phyloP scores from a whole-genome alignment of 441 rosid genomes.

The Euphorbia schlechtendalii region DNA sequence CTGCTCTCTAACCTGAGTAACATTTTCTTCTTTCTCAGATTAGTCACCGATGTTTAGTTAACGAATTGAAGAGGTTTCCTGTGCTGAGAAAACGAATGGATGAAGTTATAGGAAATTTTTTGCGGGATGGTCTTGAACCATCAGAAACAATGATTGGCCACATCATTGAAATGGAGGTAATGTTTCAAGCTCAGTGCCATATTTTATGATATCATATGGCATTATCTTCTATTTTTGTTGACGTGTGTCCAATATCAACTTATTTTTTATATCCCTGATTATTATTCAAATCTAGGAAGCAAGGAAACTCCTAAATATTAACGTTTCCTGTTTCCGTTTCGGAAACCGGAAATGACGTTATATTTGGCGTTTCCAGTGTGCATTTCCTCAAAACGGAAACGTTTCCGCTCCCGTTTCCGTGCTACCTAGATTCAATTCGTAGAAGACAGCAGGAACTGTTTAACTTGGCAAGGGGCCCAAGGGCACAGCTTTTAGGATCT shows the following conservation, averaged over 20 bases:
- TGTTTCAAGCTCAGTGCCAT: neutral
- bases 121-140: conserved; percentile 89
- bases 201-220: neutral
- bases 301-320: neutral
- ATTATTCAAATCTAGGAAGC: neutral
- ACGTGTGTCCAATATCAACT: neutral
- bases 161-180: conserved; percentile 93
- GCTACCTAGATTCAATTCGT: too few species aligned
- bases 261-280: neutral
- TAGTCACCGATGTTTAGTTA: conserved; percentile 71
- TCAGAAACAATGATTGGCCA: conserved; percentile 91
- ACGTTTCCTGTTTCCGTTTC: too few species aligned
- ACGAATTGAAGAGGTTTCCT: conserved; percentile 78
- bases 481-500: too few species aligned
- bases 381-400: too few species aligned
- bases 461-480: too few species aligned
- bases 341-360: too few species aligned
- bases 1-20: conserved; percentile 10
- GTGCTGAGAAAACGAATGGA: conserved; percentile 83
- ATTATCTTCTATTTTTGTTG: neutral
- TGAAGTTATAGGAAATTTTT: conserved; percentile 80
- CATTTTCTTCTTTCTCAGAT: conserved; percentile 44
- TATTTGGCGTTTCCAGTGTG: too few species aligned
- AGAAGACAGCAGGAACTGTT: too few species aligned
- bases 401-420: too few species aligned